phyloP scores from a whole-genome alignment of 208 protist genomes.

The Endotrypanum monterogeii region DNA sequence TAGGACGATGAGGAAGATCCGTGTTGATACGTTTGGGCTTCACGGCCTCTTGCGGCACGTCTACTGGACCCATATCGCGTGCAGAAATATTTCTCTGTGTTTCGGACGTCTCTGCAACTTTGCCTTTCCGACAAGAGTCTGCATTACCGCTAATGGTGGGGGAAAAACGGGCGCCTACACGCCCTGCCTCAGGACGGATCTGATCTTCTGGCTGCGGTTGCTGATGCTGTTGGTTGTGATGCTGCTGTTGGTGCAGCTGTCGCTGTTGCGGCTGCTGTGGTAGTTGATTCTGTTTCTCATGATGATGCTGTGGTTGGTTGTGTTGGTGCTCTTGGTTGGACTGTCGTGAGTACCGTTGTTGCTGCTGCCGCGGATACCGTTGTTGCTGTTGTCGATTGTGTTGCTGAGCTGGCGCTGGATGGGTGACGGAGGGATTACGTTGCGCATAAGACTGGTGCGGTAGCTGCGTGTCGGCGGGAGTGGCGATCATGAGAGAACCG shows the following conservation, averaged over 20 bases:
- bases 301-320: slow-evolving; percentile 11
- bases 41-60: not conserved
- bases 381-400: slow-evolving; percentile 13
- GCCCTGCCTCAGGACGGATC: not conserved
- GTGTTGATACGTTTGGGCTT: slow-evolving; percentile 8
- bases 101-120: not conserved
- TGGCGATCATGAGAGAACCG: slow-evolving; percentile 67
- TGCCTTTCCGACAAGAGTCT: slow-evolving; percentile 7
- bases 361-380: slow-evolving; percentile 10
- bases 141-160: not conserved
- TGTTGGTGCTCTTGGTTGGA: not conserved
- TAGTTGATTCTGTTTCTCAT: not conserved
- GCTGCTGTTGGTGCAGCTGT: no score
- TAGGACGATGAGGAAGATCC: slow-evolving; percentile 9
- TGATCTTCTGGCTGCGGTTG: not conserved
- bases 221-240: no score
- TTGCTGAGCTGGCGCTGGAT: slow-evolving; percentile 9
- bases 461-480: slow-evolving; percentile 27
- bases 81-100: not conserved
- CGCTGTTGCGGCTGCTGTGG: no score
- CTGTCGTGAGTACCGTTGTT: slow-evolving; percentile 13
- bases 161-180: not conserved
- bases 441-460: slow-evolving; percentile 15
- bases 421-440: not conserved
- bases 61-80: not conserved